phyloP scores from a whole-genome alignment of 495 filamentous ascomycete species.

The Bombardia bombarda region DNA sequence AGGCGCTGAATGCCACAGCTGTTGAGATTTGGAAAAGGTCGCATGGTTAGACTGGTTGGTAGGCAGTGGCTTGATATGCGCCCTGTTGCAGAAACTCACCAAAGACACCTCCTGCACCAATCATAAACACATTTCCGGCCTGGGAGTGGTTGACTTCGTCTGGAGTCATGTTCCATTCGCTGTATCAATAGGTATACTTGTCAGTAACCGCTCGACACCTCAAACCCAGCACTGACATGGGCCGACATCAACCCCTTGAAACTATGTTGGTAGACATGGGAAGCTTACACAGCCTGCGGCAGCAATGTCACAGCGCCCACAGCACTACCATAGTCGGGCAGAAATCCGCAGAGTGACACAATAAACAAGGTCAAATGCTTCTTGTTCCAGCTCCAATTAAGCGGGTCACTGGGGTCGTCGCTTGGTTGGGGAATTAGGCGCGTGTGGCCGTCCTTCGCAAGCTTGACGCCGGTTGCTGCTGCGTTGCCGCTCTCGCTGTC shows the following conservation, averaged over 20 bases:
- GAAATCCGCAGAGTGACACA: conserved; percentile 44
- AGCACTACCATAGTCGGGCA: conserved; percentile 50
- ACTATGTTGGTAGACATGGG: too few relatives aligned
- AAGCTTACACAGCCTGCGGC: conserved; percentile 38
- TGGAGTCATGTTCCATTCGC: conserved; percentile 37
- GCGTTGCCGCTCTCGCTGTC: conserved; percentile 14
- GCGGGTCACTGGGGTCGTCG: conserved; percentile 46
- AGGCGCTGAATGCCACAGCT: conserved; percentile 47
- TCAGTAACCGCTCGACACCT: neutral
- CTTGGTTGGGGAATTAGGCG: conserved; percentile 55
- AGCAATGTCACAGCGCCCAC: conserved; percentile 47
- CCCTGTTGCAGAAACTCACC: conserved; percentile 8
- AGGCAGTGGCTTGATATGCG: neutral
- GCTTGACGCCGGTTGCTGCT: conserved; percentile 22
- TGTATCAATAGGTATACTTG: too few relatives aligned
- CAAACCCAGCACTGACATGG: neutral
- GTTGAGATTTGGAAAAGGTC: too few relatives aligned
- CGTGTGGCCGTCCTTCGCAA: conserved; percentile 35
- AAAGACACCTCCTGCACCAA: conserved; percentile 48
- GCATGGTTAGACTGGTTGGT: neutral
- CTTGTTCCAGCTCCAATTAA: conserved; percentile 48
- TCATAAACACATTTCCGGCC: conserved; percentile 51
- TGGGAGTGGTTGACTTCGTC: conserved; percentile 48
- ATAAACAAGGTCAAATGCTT: conserved; percentile 49
- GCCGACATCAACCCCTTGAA: neutral